These are phyloP conservation scores for Cenococcum geophilum DNA, from an alignment of 495 filamentous ascomycete genomes.

Conservation along the genomic window DNA sequence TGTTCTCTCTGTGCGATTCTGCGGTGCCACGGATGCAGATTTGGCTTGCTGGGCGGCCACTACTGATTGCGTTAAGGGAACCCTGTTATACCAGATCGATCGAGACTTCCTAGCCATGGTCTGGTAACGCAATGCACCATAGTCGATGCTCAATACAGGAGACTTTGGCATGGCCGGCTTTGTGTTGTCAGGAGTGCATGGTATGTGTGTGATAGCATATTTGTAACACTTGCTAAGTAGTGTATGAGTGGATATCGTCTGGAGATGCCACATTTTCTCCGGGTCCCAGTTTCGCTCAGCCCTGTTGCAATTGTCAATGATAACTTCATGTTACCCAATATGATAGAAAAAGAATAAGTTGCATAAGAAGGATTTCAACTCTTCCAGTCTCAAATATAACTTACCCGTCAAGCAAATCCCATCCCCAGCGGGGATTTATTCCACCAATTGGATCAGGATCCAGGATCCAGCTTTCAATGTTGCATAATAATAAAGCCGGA, in stretches of 20 bases:
- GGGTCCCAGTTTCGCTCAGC: neutral
- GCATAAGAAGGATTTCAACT: neutral
- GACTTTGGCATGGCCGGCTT: neutral
- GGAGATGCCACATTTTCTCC: neutral
- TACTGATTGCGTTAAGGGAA: neutral
- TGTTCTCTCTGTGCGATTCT: constrained; percentile 3
- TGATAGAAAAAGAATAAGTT: neutral
- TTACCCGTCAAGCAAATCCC: neutral
- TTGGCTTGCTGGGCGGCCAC: too few relatives aligned
- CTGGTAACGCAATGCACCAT: neutral
- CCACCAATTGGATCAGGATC: neutral
- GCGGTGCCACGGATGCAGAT: neutral
- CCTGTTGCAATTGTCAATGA: neutral
- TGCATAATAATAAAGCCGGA: constrained; percentile 13
- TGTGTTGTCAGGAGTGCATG: neutral
- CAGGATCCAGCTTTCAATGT: neutral
- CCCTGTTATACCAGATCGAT: neutral
- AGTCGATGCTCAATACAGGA: neutral
- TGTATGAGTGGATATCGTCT: neutral
- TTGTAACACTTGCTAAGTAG: neutral
- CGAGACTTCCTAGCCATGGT: neutral
- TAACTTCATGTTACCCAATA: neutral
- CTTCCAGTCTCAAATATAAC: neutral
- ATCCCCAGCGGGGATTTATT: neutral
- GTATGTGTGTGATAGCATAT: neutral